Evolutionary conservation across 495 filamentous ascomycete species (phyloP), one percentile per base, ranked within the genome.

Genomic region (Neurospora sp.): DNA sequence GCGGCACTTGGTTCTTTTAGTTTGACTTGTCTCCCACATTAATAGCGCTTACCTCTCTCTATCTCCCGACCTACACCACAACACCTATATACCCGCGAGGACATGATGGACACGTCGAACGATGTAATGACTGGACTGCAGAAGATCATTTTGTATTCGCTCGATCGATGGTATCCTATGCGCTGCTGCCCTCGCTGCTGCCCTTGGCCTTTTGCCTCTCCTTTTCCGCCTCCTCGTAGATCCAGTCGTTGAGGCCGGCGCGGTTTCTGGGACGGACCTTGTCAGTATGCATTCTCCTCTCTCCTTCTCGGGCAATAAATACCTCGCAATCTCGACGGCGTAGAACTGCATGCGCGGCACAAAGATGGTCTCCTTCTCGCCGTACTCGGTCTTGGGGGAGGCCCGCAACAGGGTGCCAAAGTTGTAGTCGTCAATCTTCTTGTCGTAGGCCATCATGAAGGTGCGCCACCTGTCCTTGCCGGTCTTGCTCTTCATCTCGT

Each of bases 331-430:
- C 83, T 99, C 96, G 78, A 98, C 83, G 40, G 96, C 96, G 79
- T 99, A 99, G 79, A 99, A 99, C 80, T 99, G 96, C 96, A 99
- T 99, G 72, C 96, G 89, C 76, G 91, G 90, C 35, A 89, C 92
- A 80, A 99, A 98, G 70, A 99, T 97, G 3, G 94, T 97, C 74
- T 90, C 93, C 66, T 97, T 88, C 83, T 96, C 85, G 40, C 91
- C 92, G 78, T 98, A 98, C 81, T 98, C 96, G 40, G 76, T 86
- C 77, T 91, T 92, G 12, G 94, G 88, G 78, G 90, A 93, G 66
- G 88, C 84, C 38, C 96, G 88, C 76, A 99, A 75, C 86, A 99
- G 92, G 5, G 96, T 97, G 69, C 96, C 96, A 82, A 98, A 99
- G 85, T 97, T 99, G 87, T 90, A 99, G 81, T 98, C 96, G 71